Evolutionary conservation across 75 land plant species (phyloP).

Genomic region (Pinus taeda): DNA sequence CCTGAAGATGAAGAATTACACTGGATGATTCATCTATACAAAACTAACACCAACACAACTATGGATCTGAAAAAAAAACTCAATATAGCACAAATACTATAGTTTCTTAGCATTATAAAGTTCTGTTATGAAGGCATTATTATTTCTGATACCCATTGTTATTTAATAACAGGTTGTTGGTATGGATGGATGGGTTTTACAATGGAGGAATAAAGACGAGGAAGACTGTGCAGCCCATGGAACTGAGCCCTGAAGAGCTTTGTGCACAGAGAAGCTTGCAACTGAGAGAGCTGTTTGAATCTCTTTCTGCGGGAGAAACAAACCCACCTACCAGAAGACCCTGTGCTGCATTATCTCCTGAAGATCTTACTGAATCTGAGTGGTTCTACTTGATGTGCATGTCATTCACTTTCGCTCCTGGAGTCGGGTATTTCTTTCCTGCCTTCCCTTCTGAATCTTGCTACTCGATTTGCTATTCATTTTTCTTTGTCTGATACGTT

Average conservation of each 20-base stretch:
- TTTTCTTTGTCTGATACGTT: background rate
- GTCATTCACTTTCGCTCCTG: constrained; percentile 76
- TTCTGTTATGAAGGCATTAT: too few species aligned
- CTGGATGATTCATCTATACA: too few species aligned
- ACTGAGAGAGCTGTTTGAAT: constrained; percentile 73
- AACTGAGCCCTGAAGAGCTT: constrained; percentile 68
- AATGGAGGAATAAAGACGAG: constrained; percentile 87
- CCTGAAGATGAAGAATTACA: too few species aligned
- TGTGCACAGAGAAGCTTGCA: constrained; percentile 74
- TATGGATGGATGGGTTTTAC: constrained; percentile 88
- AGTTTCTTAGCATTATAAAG: too few species aligned
- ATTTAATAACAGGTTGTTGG: constrained; percentile 38
- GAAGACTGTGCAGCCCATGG: constrained; percentile 75
- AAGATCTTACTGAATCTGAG: constrained; percentile 88
- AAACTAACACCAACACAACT: too few species aligned
- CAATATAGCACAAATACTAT: too few species aligned
- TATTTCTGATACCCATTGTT: background rate
- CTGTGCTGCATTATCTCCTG: constrained; percentile 71
- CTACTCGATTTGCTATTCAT: background rate
- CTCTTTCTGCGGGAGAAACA: constrained; percentile 59
- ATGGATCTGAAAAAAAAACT: too few species aligned
- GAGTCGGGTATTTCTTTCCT: constrained; percentile 51
- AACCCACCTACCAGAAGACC: constrained; percentile 50
- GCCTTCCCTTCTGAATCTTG: background rate
- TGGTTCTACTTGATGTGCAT: constrained; percentile 92